These are phyloP conservation scores for Pythium oligandrum DNA, from an alignment of 352 stramenopile genomes.

Conservation along the genomic window DNA sequence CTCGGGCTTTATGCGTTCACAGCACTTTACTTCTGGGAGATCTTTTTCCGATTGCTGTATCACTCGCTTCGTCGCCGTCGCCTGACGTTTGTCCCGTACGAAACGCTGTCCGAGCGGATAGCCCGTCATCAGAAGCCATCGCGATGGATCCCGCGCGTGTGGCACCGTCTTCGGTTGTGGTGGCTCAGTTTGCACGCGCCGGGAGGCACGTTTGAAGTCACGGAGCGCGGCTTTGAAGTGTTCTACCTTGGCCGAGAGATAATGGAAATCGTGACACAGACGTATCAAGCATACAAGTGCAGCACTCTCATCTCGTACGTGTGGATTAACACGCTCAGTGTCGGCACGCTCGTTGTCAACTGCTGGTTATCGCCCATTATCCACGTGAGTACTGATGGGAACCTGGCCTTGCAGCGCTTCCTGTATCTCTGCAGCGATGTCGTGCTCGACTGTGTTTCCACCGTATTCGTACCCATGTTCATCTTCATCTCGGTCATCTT, in stretches of 20 bases:
- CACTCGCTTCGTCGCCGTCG: neutral
- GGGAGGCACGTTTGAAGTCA: neutral
- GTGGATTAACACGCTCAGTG: conserved; percentile 18
- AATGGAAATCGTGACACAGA: conserved; percentile 13
- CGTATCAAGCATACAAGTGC: conserved; percentile 21
- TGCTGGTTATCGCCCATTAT: conserved; percentile 20
- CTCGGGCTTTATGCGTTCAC: conserved; percentile 4
- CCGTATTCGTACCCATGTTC: conserved; percentile 15
- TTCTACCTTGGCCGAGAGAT: conserved; percentile 13
- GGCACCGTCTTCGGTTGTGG: neutral
- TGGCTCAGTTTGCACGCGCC: neutral
- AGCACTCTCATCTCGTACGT: conserved; percentile 7
- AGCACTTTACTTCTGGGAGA: neutral
- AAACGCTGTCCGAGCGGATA: too few relatives aligned
- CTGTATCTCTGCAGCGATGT: conserved; percentile 18
- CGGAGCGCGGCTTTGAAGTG: conserved; percentile 8
- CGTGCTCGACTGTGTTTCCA: conserved; percentile 14
- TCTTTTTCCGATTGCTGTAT: neutral
- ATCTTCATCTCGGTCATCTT: conserved; percentile 1
- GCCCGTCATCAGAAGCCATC: neutral
- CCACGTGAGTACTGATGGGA: neutral
- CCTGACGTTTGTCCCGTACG: too few relatives aligned
- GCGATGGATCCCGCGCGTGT: neutral
- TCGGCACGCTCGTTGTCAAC: conserved; percentile 8
- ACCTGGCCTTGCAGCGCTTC: conserved; percentile 12